Percentiles rank a stretch among this genome's conserved stretches.
Conservation (phyloP, 1,139 yeast genomes). For the Kodamaea sp. region DNA sequence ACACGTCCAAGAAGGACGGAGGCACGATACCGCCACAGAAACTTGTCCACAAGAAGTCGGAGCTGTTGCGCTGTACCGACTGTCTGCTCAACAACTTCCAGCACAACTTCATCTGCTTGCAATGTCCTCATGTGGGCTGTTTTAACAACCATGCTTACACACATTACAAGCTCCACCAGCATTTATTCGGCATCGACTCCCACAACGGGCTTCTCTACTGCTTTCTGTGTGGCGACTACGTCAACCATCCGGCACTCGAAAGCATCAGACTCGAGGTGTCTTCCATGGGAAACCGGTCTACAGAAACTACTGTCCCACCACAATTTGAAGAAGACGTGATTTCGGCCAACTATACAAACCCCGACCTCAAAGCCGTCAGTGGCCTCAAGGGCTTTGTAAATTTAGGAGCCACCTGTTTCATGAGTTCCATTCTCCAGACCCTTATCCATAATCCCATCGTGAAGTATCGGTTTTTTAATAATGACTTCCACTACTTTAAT, state of each 20-base stretch:
- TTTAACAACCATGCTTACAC: constrained; percentile 44
- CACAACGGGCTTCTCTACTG: constrained; percentile 66
- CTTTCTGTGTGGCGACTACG: constrained; percentile 72
- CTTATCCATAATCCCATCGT: constrained; percentile 86
- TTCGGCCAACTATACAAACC: constrained; percentile 35
- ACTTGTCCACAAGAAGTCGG: constrained; percentile 40
- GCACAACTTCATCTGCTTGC: constrained; percentile 68
- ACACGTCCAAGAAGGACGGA: constrained; percentile 33
- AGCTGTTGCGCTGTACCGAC: constrained; percentile 51
- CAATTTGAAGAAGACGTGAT: constrained; percentile 3
- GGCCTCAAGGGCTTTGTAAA: constrained; percentile 89
- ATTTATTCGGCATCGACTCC: constrained; percentile 71
- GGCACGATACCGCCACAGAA: constrained; percentile 28
- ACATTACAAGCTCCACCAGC: constrained; percentile 66
- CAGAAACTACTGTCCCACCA: too few species aligned
- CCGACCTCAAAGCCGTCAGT: constrained; percentile 60
- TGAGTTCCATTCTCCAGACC: constrained; percentile 87
- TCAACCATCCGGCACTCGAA: constrained; percentile 61
- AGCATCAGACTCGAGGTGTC: constrained; percentile 42
- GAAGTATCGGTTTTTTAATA: constrained; percentile 72
- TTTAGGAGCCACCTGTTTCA: constrained; percentile 95
- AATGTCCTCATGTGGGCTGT: constrained; percentile 85
- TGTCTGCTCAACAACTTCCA: constrained; percentile 50
- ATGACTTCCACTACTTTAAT: constrained; percentile 51
- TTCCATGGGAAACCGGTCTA: constrained; percentile 1